Evolutionary conservation across 2,329 filamentous ascomycete species (phyloP).

Genomic region (Microdochium trichocladiopsis): DNA sequence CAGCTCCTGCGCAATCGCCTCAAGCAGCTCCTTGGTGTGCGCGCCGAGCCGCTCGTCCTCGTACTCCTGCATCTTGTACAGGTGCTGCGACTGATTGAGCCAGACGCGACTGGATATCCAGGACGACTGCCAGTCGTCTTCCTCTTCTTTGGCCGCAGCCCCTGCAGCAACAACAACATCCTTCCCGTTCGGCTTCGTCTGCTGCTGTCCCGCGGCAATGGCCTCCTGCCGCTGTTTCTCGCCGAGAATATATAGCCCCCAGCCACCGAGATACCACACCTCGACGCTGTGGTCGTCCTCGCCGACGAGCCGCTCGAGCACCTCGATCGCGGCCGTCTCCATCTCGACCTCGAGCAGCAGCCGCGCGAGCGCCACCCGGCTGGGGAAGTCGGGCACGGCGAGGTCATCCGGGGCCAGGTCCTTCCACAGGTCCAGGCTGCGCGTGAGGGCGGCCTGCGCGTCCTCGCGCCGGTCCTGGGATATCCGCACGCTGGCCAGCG

Average conservation of each 20-base stretch:
- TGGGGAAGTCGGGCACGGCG: conserved; percentile 76
- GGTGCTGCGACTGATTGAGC: conserved; percentile 71
- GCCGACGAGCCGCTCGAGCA: conserved; percentile 73
- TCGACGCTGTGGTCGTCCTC: conserved; percentile 96
- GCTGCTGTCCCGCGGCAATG: conserved; percentile 24
- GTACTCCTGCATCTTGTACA: conserved; percentile 76
- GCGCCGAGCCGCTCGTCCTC: conserved; percentile 74
- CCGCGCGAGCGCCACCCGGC: conserved; percentile 74
- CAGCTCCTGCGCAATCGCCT: conserved; percentile 55
- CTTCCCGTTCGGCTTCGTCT: conserved; percentile 6
- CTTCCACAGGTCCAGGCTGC: conserved; percentile 80
- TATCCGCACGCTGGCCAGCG: conserved; percentile 86
- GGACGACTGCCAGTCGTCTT: conserved; percentile 50
- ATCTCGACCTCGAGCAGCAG: conserved; percentile 86
- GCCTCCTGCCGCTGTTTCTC: conserved; percentile 52
- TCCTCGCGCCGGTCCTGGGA: conserved; percentile 77
- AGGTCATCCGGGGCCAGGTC: conserved; percentile 66
- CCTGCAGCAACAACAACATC: conserved; percentile 22
- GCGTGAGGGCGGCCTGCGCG: conserved; percentile 67
- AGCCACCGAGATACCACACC: conserved; percentile 94
- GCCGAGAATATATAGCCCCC: conserved; percentile 77
- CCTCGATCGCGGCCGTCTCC: conserved; percentile 76
- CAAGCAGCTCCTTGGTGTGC: conserved; percentile 66
- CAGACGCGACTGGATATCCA: conserved; percentile 75
- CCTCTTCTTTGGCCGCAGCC: conserved; percentile 18